Conservation (phyloP, 768 basidiomycete species). For the Auriculariales sp. region DNA sequence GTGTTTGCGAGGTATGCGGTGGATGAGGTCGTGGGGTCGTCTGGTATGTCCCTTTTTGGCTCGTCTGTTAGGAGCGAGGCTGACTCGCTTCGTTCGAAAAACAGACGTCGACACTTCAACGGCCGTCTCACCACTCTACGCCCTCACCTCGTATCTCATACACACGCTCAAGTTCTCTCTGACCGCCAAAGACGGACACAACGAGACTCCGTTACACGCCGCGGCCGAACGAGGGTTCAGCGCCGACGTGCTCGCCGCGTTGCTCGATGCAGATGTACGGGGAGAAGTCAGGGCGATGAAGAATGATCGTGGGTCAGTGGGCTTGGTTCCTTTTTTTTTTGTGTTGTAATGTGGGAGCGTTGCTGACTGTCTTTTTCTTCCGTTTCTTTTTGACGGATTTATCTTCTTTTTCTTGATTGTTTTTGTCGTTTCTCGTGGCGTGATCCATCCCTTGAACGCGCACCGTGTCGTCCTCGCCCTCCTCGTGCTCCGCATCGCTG, state of each 20-base stretch:
- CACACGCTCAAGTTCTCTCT: conserved; percentile 56
- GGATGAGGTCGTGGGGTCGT: not conserved
- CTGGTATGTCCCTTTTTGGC: too few species aligned
- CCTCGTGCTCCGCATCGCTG: too few species aligned
- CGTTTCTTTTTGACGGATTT: too few species aligned
- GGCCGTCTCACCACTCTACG: conserved; percentile 26
- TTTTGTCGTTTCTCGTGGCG: too few species aligned
- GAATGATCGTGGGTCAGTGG: conserved; percentile 55
- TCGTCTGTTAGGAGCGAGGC: not conserved
- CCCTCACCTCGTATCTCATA: conserved; percentile 53
- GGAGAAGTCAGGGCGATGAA: conserved; percentile 42
- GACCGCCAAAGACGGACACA: conserved; percentile 45
- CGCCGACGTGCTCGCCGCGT: conserved; percentile 42
- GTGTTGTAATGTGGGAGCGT: conserved; percentile 1
- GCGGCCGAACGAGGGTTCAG: conserved; percentile 63
- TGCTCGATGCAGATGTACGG: conserved; percentile 46
- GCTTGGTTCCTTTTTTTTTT: conserved; percentile 1
- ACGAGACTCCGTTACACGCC: conserved; percentile 68
- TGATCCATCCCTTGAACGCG: too few species aligned
- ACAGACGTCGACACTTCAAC: conserved; percentile 3
- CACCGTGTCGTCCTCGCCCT: too few species aligned
- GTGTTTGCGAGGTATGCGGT: conserved; percentile 12
- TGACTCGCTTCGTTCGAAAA: not conserved
- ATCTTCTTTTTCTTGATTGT: too few species aligned
- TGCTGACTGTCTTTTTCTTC: too few species aligned